These are phyloP conservation scores for Eucalyptus sp. DNA, from an alignment of 345 rosid genomes.

Conservation along the genomic window DNA sequence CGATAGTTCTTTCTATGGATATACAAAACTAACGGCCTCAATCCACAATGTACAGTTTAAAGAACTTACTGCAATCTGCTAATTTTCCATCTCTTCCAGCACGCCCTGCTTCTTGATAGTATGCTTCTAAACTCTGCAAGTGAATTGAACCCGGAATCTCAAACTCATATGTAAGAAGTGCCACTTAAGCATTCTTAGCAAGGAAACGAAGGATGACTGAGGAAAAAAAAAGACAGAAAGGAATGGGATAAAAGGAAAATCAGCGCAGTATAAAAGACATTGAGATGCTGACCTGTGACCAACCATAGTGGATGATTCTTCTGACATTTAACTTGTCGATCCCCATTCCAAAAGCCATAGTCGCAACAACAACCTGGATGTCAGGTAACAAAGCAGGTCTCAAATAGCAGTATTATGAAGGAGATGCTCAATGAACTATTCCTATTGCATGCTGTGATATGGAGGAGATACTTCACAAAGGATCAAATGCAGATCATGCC, in stretches of 20 bases:
- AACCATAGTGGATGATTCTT: constrained; percentile 81
- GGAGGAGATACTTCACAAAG: background rate
- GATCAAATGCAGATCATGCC: background rate
- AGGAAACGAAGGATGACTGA: background rate
- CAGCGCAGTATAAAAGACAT: background rate
- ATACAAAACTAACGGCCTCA: background rate
- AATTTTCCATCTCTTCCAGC: constrained; percentile 91
- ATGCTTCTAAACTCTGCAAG: constrained; percentile 81
- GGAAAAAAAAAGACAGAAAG: background rate
- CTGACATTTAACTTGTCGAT: constrained; percentile 79
- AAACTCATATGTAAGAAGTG: background rate
- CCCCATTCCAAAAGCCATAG: constrained; percentile 95
- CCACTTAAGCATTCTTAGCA: background rate
- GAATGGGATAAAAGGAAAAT: background rate
- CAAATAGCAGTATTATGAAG: background rate
- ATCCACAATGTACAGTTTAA: background rate
- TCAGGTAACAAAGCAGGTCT: background rate
- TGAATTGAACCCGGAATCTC: background rate
- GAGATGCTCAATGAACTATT: background rate
- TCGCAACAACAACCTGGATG: constrained; percentile 75
- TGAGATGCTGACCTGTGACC: constrained; percentile 67
- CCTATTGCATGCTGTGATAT: background rate
- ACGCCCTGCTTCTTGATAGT: constrained; percentile 98
- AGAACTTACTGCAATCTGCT: constrained; percentile 69
- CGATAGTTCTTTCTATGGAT: background rate